Percentiles rank a stretch among this genome's conserved stretches.
These are phyloP conservation scores for Yamadazyma phyllophila DNA, from an alignment of 805 yeast species.

Conservation along the genomic window DNA sequence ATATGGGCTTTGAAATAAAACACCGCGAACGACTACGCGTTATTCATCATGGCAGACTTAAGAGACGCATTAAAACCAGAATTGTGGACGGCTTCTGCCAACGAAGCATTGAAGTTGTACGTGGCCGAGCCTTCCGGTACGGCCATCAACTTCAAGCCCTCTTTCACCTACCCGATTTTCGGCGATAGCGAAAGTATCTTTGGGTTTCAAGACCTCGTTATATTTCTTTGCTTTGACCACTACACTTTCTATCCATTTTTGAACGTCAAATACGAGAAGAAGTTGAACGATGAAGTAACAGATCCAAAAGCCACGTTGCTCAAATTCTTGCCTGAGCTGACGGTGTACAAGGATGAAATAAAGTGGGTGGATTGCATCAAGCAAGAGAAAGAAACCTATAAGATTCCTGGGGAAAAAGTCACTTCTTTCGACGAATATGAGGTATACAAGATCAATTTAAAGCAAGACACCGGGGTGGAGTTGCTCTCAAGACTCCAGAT, in stretches of 20 bases:
- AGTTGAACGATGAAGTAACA: conserved; percentile 54
- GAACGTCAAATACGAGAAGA: conserved; percentile 53
- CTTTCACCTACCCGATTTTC: conserved; percentile 87
- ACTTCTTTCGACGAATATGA: conserved; percentile 29
- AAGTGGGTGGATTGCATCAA: conserved; percentile 62
- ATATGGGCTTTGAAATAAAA: too few relatives aligned
- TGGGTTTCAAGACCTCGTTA: conserved; percentile 71
- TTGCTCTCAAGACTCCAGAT: conserved; percentile 73
- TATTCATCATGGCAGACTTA: conserved; percentile 11
- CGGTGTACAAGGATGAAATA: conserved; percentile 60
- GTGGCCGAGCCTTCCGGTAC: conserved; percentile 57
- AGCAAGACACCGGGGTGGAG: conserved; percentile 42
- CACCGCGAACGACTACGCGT: background rate
- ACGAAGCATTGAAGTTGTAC: conserved; percentile 58
- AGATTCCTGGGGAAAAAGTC: conserved; percentile 40
- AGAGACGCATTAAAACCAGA: conserved; percentile 54
- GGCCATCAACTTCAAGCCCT: conserved; percentile 63
- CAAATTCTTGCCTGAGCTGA: conserved; percentile 59
- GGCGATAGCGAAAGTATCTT: conserved; percentile 88
- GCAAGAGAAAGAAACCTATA: conserved; percentile 44
- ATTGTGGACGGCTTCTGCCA: conserved; percentile 73
- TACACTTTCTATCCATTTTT: conserved; percentile 71
- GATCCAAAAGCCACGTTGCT: conserved; percentile 57
- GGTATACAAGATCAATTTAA: conserved; percentile 50
- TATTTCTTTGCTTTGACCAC: conserved; percentile 70